A percentile compares a stretch with the other conserved stretches of the same genome.
phyloP scores from a whole-genome alignment of 139 green algal genomes.

The Deuterostichococcus epilithicus region DNA sequence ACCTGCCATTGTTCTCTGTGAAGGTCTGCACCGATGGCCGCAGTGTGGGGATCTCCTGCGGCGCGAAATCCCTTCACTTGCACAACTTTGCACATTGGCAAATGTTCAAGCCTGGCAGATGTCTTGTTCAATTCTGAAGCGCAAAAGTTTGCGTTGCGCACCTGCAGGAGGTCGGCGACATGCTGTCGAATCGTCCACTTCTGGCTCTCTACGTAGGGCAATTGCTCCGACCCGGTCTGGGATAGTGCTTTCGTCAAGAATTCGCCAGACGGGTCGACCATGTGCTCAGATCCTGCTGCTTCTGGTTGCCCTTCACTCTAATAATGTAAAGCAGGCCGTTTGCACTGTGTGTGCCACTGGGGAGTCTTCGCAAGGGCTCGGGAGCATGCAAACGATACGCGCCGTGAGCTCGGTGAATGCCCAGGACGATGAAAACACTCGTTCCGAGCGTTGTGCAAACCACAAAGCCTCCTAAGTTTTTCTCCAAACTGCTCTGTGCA shows the following conservation, averaged over 20 bases:
- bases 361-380: too few species aligned
- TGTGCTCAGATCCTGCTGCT: neutral
- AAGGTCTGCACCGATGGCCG: slow-evolving; percentile 44
- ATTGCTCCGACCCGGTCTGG: slow-evolving; percentile 38
- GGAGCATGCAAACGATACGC: too few species aligned
- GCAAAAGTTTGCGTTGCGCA: too few species aligned
- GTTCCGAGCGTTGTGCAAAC: too few species aligned
- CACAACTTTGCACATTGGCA: neutral
- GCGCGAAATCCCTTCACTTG: neutral
- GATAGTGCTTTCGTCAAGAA: slow-evolving; percentile 41
- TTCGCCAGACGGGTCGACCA: slow-evolving; percentile 1
- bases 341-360: too few species aligned
- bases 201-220: slow-evolving; percentile 58
- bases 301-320: too few species aligned
- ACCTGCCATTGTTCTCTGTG: slow-evolving; percentile 57
- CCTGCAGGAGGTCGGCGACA: slow-evolving; percentile 59
- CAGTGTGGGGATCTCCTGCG: slow-evolving; percentile 68
- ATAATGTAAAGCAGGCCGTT: too few species aligned
- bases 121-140: too few species aligned
- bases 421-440: too few species aligned
- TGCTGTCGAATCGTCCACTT: slow-evolving; percentile 70
- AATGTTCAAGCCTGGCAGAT: neutral
- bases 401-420: too few species aligned
- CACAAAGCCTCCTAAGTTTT: too few species aligned
- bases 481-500: too few species aligned